Evolutionary conservation across 345 rosid genomes (phyloP).

Genomic region (Schrenkiella parvula): DNA sequence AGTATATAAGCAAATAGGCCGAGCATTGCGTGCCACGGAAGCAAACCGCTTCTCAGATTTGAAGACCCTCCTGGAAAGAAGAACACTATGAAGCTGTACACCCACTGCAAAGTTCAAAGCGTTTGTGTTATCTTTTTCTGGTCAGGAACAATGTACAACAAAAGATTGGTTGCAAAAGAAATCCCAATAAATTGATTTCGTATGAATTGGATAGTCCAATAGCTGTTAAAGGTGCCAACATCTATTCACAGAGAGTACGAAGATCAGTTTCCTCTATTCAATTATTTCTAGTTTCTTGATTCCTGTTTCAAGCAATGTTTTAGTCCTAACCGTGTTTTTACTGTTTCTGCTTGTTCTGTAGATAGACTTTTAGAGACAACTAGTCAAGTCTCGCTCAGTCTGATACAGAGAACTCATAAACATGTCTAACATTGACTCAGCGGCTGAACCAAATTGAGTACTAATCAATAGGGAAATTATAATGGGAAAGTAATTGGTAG

Average conservation of each 20-base stretch:
- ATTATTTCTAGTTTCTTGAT: background rate
- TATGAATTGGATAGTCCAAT: background rate
- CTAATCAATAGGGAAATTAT: background rate
- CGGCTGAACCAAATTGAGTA: background rate
- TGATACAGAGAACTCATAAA: background rate
- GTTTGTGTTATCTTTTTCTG: background rate
- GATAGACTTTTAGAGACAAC: background rate
- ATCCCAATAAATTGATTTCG: background rate
- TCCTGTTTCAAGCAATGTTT: background rate
- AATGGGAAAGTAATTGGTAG: background rate
- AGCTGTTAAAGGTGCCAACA: background rate
- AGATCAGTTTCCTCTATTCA: background rate
- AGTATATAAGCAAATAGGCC: conserved; percentile 60
- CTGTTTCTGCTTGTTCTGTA: background rate
- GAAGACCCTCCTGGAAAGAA: conserved; percentile 72
- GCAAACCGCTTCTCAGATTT: conserved; percentile 42
- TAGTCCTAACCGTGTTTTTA: background rate
- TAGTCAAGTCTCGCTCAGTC: background rate
- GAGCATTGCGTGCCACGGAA: conserved; percentile 76
- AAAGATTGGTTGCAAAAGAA: background rate
- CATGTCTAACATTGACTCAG: background rate
- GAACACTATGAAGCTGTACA: conserved; percentile 74
- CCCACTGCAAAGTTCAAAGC: conserved; percentile 53
- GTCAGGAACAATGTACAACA: background rate
- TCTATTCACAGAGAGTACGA: background rate